These are phyloP conservation scores for Pleoardoris graminearum DNA, from an alignment of 2,329 filamentous ascomycete species.

Conservation along the genomic window DNA sequence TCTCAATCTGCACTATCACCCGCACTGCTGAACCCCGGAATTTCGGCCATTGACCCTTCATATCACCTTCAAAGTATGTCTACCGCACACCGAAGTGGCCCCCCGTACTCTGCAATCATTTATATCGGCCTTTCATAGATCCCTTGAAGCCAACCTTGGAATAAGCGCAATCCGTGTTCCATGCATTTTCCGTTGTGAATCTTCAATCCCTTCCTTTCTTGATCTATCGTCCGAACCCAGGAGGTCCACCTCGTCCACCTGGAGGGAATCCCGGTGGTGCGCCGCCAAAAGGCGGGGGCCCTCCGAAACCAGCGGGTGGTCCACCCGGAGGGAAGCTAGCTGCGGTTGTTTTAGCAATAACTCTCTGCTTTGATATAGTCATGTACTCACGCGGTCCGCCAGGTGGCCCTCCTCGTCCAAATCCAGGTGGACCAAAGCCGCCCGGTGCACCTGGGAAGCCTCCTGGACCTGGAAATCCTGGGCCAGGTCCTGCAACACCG, in stretches of 20 bases:
- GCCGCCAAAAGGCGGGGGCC: conserved; percentile 11
- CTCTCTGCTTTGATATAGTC: background rate
- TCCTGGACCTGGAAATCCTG: conserved; percentile 59
- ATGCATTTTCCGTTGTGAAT: background rate
- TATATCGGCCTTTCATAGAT: background rate
- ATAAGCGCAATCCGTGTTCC: background rate
- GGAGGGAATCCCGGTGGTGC: conserved; percentile 26
- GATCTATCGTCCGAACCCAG: conserved; percentile 32
- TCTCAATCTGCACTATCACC: background rate
- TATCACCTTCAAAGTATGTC: background rate
- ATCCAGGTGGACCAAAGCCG: conserved; percentile 43
- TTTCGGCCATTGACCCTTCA: background rate
- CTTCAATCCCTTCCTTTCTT: background rate
- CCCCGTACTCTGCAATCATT: background rate
- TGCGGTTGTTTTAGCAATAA: conserved; percentile 29
- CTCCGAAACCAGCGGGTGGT: conserved; percentile 53
- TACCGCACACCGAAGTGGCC: background rate
- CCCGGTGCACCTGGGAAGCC: conserved; percentile 54
- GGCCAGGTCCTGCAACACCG: conserved; percentile 80
- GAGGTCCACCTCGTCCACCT: conserved; percentile 32
- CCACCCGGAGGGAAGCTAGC: conserved; percentile 52
- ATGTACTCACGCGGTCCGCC: conserved; percentile 44
- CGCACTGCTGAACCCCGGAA: background rate
- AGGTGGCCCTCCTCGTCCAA: conserved; percentile 45
- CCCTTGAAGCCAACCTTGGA: background rate